Evolutionary conservation across 202 grass and related monocot genomes (phyloP).

Genomic region (Carex sylvatica): DNA sequence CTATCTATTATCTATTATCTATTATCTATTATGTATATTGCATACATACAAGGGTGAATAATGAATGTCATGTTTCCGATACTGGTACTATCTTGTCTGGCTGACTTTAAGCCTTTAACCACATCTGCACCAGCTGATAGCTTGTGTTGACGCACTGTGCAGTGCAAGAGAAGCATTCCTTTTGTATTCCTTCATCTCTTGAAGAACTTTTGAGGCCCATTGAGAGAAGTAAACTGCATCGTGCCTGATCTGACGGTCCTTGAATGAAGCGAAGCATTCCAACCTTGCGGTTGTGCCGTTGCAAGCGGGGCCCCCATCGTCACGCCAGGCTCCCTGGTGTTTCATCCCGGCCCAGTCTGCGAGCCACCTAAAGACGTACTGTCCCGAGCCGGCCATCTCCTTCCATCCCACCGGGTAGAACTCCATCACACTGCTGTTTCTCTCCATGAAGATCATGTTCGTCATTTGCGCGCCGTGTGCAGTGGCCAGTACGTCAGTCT

Average conservation of each 20-base stretch:
- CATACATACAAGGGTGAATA: too few species aligned
- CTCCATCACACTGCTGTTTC: slow-evolving; percentile 65
- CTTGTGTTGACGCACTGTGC: neutral
- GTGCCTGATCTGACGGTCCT: slow-evolving; percentile 40
- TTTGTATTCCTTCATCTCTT: slow-evolving; percentile 37
- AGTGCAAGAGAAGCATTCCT: neutral
- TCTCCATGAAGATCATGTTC: slow-evolving; percentile 70
- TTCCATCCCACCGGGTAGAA: slow-evolving; percentile 66
- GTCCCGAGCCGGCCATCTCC: slow-evolving; percentile 36
- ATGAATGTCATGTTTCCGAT: too few species aligned
- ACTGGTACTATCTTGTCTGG: too few species aligned
- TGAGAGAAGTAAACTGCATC: slow-evolving; percentile 41
- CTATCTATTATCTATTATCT: too few species aligned
- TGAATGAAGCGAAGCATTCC: slow-evolving; percentile 33
- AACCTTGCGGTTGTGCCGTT: neutral
- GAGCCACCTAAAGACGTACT: slow-evolving; percentile 62
- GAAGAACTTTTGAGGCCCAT: slow-evolving; percentile 48
- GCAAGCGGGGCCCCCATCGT: slow-evolving; percentile 33
- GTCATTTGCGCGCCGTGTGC: slow-evolving; percentile 66
- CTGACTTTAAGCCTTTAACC: neutral
- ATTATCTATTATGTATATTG: too few species aligned
- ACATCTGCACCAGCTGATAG: neutral
- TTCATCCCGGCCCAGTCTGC: slow-evolving; percentile 44
- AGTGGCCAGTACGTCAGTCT: slow-evolving; percentile 47
- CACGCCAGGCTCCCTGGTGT: slow-evolving; percentile 56